A percentile compares a stretch with the other conserved stretches of the same genome.
phyloP scores from a whole-genome alignment of 169 alveolate species.

The Toxoplasma gondii region DNA sequence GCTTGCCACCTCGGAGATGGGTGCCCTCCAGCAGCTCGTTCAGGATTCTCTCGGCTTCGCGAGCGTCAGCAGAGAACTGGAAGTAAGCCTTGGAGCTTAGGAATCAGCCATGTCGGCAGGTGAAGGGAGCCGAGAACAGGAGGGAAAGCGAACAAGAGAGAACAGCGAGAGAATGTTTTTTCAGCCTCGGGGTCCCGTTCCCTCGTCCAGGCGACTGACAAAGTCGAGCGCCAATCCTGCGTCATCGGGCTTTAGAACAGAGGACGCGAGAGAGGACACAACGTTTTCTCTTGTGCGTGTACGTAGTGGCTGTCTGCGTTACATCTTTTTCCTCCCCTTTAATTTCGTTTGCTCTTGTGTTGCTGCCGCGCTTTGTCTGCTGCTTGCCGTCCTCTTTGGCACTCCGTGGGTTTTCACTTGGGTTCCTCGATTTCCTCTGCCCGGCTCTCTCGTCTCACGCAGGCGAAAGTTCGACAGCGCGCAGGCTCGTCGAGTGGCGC shows the following conservation, averaged over 20 bases:
- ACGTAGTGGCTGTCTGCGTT: too few species aligned
- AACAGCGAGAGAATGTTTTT: background rate
- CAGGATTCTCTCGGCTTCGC: conserved; percentile 43
- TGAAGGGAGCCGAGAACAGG: background rate
- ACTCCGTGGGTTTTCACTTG: background rate
- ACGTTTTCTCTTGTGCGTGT: too few species aligned
- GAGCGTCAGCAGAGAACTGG: conserved; percentile 42
- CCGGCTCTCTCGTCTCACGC: background rate
- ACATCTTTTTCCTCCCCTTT: too few species aligned
- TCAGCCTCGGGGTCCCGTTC: too few species aligned
- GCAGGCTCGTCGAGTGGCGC: background rate
- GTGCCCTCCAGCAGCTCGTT: conserved; percentile 31
- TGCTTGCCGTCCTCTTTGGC: background rate
- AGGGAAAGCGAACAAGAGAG: background rate
- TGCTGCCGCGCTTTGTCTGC: too few species aligned
- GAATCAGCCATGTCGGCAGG: background rate
- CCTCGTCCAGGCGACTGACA: too few species aligned
- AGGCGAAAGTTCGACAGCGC: background rate
- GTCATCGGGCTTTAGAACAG: too few species aligned
- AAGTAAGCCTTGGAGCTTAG: background rate
- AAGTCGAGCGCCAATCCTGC: too few species aligned
- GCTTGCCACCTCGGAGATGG: conserved; percentile 11
- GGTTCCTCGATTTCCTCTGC: background rate
- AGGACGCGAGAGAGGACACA: too few species aligned
- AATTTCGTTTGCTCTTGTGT: too few species aligned